Base-by-base conservation (phyloP, 2,329 filamentous ascomycete genomes). In the Sclerotinia trifoliorum region DNA sequence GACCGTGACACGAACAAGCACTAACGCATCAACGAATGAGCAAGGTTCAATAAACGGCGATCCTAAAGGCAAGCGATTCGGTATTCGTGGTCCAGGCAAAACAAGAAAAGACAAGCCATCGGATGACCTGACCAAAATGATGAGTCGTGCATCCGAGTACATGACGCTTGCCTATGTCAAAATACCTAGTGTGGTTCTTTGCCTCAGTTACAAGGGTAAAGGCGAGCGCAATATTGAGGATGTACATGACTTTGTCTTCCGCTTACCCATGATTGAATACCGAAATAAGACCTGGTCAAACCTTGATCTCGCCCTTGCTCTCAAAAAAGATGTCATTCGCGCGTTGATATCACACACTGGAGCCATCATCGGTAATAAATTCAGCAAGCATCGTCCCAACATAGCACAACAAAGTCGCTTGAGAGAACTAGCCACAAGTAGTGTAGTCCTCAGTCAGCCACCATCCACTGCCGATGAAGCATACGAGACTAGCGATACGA, bases 221-320 rank as follows among this genome's bases (percentile, higher is more conserved):
- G 93, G 94, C 56, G 92, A 96, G 72, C 92, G 94, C 77, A 99
- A 98, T 75, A 86, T 99, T 68, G 93, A 97, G 80, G 96, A 99
- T 79, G 90, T 99, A 21, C 94, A 99, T 80, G 90, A 98, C 77
- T 96, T 99, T 74, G 95, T 99, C 61, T 99, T 99, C 85, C 89
- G 93, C 46, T 87, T 99, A 80, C 95, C 95, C 4, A 90, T 91
- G 2, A 89, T 99, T 58, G 95, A 99, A 78, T 98, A 97, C 81
- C 88, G 93, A 71, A 99, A 99, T 84, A 99, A 99, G 83, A 98
- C 94, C 11, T 99, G 95, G 95, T 97, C 93, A 8, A 99, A 98
- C 78, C 85, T 99, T 8, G 95, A 99, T 76, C 86, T 99, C 13
- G 94, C 94, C 0, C 84, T 98, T 60, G 91, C 93, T 19, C 84